phyloP scores from a whole-genome alignment of 495 filamentous ascomycete genomes.

The Neurospora africana region DNA sequence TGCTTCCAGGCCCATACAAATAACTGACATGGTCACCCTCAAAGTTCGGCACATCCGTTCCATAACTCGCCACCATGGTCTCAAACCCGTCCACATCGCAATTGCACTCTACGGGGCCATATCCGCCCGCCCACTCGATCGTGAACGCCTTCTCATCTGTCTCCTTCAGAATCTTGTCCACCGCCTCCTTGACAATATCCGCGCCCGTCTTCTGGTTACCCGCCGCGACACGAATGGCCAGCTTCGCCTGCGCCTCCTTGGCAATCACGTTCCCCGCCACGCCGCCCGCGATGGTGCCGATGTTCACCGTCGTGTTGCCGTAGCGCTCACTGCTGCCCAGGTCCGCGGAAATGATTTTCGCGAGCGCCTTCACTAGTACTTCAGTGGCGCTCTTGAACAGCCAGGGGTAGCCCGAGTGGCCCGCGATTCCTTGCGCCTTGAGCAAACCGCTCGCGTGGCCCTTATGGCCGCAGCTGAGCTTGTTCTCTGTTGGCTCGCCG shows the following conservation, averaged over 20 bases:
- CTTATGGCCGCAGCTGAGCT: constrained; percentile 84
- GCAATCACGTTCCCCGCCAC: constrained; percentile 87
- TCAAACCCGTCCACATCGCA: constrained; percentile 77
- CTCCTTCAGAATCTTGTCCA: constrained; percentile 48
- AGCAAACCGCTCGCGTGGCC: constrained; percentile 59
- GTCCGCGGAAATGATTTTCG: constrained; percentile 49
- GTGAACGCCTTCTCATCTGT: constrained; percentile 48
- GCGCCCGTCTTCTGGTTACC: constrained; percentile 49
- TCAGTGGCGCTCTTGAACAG: constrained; percentile 71
- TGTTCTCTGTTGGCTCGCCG: constrained; percentile 81
- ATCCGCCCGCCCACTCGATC: constrained; percentile 47
- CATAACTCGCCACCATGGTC: constrained; percentile 74
- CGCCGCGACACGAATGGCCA: constrained; percentile 65
- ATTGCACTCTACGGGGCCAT: constrained; percentile 67
- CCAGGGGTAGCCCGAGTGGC: constrained; percentile 84
- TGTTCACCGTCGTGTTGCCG: constrained; percentile 79
- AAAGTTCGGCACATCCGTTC: constrained; percentile 80
- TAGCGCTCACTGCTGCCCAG: constrained; percentile 66
- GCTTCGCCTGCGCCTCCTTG: constrained; percentile 51
- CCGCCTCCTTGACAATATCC: constrained; percentile 39
- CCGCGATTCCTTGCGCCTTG: constrained; percentile 61
- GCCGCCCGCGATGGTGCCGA: constrained; percentile 67
- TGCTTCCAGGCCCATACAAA: constrained; percentile 80
- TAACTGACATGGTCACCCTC: constrained; percentile 66
- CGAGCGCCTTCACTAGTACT: constrained; percentile 57